Evolutionary conservation across 495 filamentous ascomycete genomes (phyloP).

Genomic region (Hypoxylon fragiforme): DNA sequence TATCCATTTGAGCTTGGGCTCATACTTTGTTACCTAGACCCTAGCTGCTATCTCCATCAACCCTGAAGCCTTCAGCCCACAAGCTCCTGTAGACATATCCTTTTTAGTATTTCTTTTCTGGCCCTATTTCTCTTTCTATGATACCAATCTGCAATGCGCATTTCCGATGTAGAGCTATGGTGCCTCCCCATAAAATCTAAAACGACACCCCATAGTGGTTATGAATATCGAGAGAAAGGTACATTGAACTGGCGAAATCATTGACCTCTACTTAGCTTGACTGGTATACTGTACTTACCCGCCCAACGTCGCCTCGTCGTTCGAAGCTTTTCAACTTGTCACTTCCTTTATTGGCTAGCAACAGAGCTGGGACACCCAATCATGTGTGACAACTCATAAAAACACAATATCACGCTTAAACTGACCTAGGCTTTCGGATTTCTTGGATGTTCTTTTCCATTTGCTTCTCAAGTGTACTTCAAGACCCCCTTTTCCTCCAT

Average conservation of each 20-base stretch:
- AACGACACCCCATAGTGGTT: constrained; percentile 39
- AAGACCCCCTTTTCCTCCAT: constrained; percentile 11
- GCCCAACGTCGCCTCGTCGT: constrained; percentile 39
- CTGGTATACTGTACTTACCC: constrained; percentile 49
- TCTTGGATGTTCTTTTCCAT: constrained; percentile 28
- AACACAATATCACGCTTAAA: constrained; percentile 42
- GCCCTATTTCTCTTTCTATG: constrained; percentile 29
- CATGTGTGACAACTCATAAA: constrained; percentile 44
- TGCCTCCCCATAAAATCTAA: constrained; percentile 39
- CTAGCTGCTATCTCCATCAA: constrained; percentile 30
- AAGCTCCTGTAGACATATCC: constrained; percentile 28
- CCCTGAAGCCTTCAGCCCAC: constrained; percentile 34
- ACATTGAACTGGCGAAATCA: constrained; percentile 38
- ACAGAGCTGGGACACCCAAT: constrained; percentile 43
- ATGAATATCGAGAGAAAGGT: constrained; percentile 47
- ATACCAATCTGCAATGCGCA: constrained; percentile 41
- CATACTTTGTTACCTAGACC: constrained; percentile 30
- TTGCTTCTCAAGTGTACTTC: constrained; percentile 17
- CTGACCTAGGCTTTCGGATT: constrained; percentile 36
- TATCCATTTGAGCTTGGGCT: constrained; percentile 28
- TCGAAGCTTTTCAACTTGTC: constrained; percentile 37
- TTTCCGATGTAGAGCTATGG: constrained; percentile 46
- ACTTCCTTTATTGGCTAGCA: constrained; percentile 45
- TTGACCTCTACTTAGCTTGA: constrained; percentile 43
- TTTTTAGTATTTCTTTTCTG: constrained; percentile 39